Percentiles rank a stretch among this genome's conserved stretches.
Conservation (phyloP, 352 stramenopile species). For the Globisporangium nunn region DNA sequence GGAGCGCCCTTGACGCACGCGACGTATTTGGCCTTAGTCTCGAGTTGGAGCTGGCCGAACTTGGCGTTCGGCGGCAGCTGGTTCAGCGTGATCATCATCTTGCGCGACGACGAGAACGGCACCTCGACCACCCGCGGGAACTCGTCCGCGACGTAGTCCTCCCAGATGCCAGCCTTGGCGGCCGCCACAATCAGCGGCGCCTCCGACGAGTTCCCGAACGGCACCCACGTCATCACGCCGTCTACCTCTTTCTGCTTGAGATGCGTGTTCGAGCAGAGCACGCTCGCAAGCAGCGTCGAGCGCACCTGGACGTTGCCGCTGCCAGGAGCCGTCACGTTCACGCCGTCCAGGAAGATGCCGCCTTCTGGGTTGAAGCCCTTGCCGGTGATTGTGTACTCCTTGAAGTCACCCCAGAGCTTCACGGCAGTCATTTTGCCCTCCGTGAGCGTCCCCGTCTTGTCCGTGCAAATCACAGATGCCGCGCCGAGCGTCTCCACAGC, state of each 20-base stretch:
- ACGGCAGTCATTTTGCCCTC: constrained; percentile 80
- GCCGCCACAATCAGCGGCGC: constrained; percentile 62
- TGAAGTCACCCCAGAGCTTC: constrained; percentile 70
- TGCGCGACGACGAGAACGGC: constrained; percentile 92
- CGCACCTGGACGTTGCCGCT: constrained; percentile 47
- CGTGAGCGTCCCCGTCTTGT: constrained; percentile 95
- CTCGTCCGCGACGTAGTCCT: constrained; percentile 39
- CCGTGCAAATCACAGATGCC: constrained; percentile 89
- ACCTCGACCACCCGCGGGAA: constrained; percentile 85
- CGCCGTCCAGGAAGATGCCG: constrained; percentile 35
- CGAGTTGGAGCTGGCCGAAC: constrained; percentile 35
- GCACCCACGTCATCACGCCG: constrained; percentile 36
- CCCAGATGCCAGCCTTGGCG: constrained; percentile 58
- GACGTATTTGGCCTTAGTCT: constrained; percentile 32
- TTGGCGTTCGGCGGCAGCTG: constrained; percentile 27
- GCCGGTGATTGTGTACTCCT: constrained; percentile 56
- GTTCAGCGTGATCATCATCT: constrained; percentile 90
- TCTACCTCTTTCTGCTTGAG: constrained; percentile 57
- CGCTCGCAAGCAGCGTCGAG: constrained; percentile 43
- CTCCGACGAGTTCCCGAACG: constrained; percentile 67
- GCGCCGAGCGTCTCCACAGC: constrained; percentile 83
- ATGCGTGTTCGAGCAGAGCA: constrained; percentile 73
- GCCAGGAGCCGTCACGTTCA: constrained; percentile 26
- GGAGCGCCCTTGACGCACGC: constrained; percentile 60
- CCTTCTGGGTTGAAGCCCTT: constrained; percentile 58